These are phyloP conservation scores for sweet orange (Citrus sinensis) DNA, from an alignment of 345 rosid species.

Conservation along the genomic window DNA sequence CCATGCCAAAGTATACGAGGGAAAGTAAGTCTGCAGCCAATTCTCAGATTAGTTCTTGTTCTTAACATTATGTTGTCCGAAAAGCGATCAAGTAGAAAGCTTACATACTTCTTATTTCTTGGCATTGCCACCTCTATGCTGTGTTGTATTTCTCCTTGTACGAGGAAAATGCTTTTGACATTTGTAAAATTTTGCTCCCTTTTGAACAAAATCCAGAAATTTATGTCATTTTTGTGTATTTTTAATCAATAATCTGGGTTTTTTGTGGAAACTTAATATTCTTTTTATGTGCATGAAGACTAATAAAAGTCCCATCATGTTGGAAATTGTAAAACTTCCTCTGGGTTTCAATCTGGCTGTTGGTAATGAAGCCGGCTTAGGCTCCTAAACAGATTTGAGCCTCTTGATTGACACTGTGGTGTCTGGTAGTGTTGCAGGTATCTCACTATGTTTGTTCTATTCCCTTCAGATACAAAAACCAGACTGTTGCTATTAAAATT, in stretches of 20 bases:
- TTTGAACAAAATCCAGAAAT: not conserved
- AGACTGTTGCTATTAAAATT: constrained; percentile 88
- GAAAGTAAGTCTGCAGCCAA: constrained; percentile 62
- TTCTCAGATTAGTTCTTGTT: constrained; percentile 6
- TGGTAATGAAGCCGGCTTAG: not conserved
- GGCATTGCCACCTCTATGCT: not conserved
- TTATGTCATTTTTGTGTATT: not conserved
- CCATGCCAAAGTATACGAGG: constrained; percentile 96
- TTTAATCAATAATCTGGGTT: not conserved
- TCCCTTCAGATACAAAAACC: constrained; percentile 64
- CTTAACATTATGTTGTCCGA: not conserved
- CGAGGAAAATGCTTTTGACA: not conserved
- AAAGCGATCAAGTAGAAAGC: not conserved
- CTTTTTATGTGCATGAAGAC: not conserved
- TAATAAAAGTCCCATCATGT: not conserved
- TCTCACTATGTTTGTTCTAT: constrained; percentile 4
- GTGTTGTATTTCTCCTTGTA: not conserved
- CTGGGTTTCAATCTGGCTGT: not conserved
- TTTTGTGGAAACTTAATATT: not conserved
- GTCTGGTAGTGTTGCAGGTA: not conserved
- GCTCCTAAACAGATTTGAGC: not conserved
- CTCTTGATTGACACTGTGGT: not conserved
- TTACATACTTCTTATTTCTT: not conserved
- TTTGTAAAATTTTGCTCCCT: not conserved
- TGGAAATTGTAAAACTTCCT: not conserved